Percentiles rank a stretch among this genome's conserved stretches.
These are phyloP conservation scores for Rhipidocladum racemiflorum DNA, from an alignment of 176 grass and related monocot species.

Conservation along the genomic window DNA sequence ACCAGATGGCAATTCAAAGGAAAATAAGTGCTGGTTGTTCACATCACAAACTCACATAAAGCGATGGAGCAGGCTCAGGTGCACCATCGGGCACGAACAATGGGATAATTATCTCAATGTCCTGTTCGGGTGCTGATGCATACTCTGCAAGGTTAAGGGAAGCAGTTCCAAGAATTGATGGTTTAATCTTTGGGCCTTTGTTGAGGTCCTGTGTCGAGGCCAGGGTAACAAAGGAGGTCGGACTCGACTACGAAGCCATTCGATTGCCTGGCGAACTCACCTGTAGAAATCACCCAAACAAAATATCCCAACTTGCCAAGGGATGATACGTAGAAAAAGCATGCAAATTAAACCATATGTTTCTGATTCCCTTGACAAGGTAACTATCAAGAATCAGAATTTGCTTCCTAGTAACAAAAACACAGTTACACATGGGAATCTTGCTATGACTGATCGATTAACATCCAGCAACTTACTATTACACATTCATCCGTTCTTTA, in stretches of 20 bases:
- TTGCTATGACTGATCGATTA: not conserved
- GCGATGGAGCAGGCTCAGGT: constrained; percentile 38
- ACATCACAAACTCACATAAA: constrained; percentile 70
- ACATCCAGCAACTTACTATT: constrained; percentile 11
- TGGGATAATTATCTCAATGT: constrained; percentile 67
- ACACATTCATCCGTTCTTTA: too few species aligned
- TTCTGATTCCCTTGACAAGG: constrained; percentile 29
- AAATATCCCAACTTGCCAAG: constrained; percentile 7
- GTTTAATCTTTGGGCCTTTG: constrained; percentile 72
- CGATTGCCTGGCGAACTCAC: not conserved
- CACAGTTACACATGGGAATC: not conserved
- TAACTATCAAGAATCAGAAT: constrained; percentile 10
- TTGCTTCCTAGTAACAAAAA: constrained; percentile 5
- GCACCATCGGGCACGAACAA: constrained; percentile 49
- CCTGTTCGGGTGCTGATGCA: constrained; percentile 47
- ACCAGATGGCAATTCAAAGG: constrained; percentile 8
- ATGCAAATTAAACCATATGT: not conserved
- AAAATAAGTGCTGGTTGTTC: constrained; percentile 11
- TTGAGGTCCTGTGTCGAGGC: constrained; percentile 46
- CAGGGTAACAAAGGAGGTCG: constrained; percentile 1
- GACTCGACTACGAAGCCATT: not conserved
- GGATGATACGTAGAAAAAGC: not conserved
- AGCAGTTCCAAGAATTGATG: constrained; percentile 70
- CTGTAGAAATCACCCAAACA: not conserved
- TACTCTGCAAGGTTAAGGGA: constrained; percentile 71